Percentiles rank a stretch among this genome's conserved stretches.
Conservation (phyloP, 306 rosid genomes). For the Sechiopsis laciniata region DNA sequence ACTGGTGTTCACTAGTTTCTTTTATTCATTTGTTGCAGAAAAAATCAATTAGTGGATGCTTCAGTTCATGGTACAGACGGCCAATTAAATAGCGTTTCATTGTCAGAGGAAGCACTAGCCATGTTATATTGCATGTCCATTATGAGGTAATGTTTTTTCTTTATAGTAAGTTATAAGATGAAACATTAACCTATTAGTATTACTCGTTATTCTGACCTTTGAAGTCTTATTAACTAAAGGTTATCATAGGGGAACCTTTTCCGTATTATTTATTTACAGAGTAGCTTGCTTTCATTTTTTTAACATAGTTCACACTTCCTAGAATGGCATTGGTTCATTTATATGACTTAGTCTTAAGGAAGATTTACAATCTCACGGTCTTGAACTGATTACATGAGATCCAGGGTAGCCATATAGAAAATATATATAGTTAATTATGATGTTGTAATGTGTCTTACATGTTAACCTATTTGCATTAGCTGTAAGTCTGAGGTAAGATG, state of each 20-base stretch:
- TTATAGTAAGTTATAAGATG: not conserved
- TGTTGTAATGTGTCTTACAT: not conserved
- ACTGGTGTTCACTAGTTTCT: not conserved
- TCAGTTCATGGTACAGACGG: slow-evolving; percentile 28
- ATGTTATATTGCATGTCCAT: slow-evolving; percentile 76
- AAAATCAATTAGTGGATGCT: slow-evolving; percentile 22
- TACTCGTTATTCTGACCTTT: not conserved
- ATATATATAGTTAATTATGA: not conserved
- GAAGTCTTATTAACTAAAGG: not conserved
- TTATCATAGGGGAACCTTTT: not conserved
- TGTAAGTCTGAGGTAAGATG: not conserved
- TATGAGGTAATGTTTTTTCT: slow-evolving; percentile 42
- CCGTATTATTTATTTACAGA: not conserved
- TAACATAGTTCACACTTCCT: not conserved
- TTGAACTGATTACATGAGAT: not conserved
- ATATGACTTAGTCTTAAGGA: not conserved
- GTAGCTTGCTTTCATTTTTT: not conserved
- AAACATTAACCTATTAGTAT: not conserved
- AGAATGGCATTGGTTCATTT: not conserved
- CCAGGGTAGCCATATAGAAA: not conserved
- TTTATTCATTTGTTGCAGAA: slow-evolving; percentile 24
- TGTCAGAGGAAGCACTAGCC: slow-evolving; percentile 67
- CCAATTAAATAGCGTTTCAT: slow-evolving; percentile 28
- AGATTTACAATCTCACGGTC: not conserved
- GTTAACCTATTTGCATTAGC: slow-evolving; percentile 4